phyloP scores from a whole-genome alignment of 768 basidiomycete genomes.

The Macrocybe gigantea region DNA sequence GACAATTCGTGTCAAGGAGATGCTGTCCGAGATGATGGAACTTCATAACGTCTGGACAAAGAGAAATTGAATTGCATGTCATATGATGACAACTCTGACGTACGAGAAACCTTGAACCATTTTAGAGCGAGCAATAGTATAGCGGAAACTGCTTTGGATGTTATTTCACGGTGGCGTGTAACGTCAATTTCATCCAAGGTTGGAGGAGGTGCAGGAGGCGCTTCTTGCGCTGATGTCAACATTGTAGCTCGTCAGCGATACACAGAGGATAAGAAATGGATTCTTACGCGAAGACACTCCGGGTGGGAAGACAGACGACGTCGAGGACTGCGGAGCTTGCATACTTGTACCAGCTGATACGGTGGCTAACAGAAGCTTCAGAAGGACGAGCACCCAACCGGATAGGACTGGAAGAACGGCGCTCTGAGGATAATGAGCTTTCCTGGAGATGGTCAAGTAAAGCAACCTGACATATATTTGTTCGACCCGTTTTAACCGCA shows the following conservation, averaged over 20 bases:
- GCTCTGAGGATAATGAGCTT: slow-evolving; percentile 43
- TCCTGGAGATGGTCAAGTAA: neutral
- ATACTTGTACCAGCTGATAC: slow-evolving; percentile 74
- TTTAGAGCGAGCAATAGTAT: slow-evolving; percentile 86
- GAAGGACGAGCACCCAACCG: slow-evolving; percentile 86
- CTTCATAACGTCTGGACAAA: slow-evolving; percentile 82
- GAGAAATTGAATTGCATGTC: neutral
- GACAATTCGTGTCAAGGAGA: slow-evolving; percentile 90
- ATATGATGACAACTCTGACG: slow-evolving; percentile 23
- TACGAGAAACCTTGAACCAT: slow-evolving; percentile 99
- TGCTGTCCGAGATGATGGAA: slow-evolving; percentile 97
- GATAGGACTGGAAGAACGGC: slow-evolving; percentile 79
- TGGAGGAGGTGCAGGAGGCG: slow-evolving; percentile 57
- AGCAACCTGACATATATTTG: slow-evolving; percentile 77
- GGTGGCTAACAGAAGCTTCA: slow-evolving; percentile 90
- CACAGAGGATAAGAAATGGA: slow-evolving; percentile 3
- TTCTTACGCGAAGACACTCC: slow-evolving; percentile 59
- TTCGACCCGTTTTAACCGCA: slow-evolving; percentile 86
- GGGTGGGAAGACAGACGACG: slow-evolving; percentile 67
- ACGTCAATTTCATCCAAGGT: slow-evolving; percentile 91
- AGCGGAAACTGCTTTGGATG: slow-evolving; percentile 94
- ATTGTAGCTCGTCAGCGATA: slow-evolving; percentile 2
- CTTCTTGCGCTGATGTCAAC: slow-evolving; percentile 46
- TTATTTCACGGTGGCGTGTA: slow-evolving; percentile 93
- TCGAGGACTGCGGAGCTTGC: slow-evolving; percentile 60